Percentiles rank a stretch among this genome's conserved stretches.
These are phyloP conservation scores for Ganoderma lucidum DNA, from an alignment of 1,284 basidiomycete genomes.

Conservation along the genomic window DNA sequence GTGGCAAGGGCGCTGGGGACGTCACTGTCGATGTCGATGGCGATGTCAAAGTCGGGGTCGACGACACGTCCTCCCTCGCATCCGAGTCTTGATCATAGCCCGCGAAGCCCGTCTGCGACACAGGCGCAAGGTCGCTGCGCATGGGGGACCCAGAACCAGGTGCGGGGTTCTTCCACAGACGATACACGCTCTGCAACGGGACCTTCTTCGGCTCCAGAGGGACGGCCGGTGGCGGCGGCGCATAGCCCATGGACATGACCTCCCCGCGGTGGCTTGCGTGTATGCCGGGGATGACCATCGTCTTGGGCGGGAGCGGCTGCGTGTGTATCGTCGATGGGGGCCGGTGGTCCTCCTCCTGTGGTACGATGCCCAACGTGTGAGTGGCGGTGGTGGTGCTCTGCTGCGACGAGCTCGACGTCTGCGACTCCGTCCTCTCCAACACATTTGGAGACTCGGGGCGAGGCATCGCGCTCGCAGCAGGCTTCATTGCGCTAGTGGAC, in stretches of 20 bases:
- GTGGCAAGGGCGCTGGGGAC: conserved; percentile 15
- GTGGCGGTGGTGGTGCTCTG: conserved; percentile 22
- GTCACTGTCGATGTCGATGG: conserved; percentile 16
- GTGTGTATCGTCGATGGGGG: conserved; percentile 64
- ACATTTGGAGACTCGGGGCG: conserved; percentile 30
- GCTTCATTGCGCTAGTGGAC: conserved; percentile 14
- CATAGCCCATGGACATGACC: conserved; percentile 80
- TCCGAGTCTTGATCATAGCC: conserved; percentile 42
- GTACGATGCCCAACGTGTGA: conserved; percentile 18
- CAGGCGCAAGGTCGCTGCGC: conserved; percentile 34
- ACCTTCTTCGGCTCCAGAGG: conserved; percentile 55
- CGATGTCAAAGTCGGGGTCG: conserved; percentile 8
- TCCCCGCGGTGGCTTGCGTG: conserved; percentile 82
- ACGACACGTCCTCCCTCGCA: conserved; percentile 23
- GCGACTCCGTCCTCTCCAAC: conserved; percentile 30
- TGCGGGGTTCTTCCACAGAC: conserved; percentile 67
- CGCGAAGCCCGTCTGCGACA: conserved; percentile 37
- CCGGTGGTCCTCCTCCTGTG: conserved; percentile 38
- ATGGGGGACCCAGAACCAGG: conserved; percentile 41
- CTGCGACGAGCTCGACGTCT: conserved; percentile 24
- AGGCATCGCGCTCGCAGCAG: conserved; percentile 15
- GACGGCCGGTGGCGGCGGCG: conserved; percentile 51
- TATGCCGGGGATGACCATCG: conserved; percentile 84
- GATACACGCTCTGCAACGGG: conserved; percentile 69
- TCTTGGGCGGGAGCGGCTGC: conserved; percentile 73